phyloP scores from a whole-genome alignment of 805 yeast genomes.

The Candida argentea region DNA sequence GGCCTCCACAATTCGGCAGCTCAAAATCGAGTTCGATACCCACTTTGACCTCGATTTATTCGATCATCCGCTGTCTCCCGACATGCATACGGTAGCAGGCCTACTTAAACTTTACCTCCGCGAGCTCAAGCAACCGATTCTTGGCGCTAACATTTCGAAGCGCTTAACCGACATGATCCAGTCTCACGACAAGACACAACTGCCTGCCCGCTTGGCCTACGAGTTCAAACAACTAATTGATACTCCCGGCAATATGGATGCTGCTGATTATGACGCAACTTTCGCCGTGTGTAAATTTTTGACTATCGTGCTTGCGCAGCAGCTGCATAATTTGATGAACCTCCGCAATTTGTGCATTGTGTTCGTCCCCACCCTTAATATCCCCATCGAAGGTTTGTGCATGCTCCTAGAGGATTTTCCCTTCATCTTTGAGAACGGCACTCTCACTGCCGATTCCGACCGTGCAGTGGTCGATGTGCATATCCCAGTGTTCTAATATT shows the following conservation, averaged over 20 bases:
- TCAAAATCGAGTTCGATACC: conserved; percentile 60
- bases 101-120: conserved; percentile 74
- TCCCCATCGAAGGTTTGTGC: conserved; percentile 51
- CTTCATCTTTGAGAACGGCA: conserved; percentile 47
- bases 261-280: conserved; percentile 48
- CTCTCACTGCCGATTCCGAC: conserved; percentile 28
- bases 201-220: conserved; percentile 16
- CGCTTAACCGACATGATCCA: conserved; percentile 17
- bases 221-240: conserved; percentile 23
- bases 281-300: conserved; percentile 60
- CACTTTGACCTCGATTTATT: conserved; percentile 61
- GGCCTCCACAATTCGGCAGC: conserved; percentile 57
- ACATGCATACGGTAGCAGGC: conserved; percentile 83
- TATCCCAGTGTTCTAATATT: no score
- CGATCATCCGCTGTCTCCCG: conserved; percentile 38
- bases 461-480: conserved; percentile 43
- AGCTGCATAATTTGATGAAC: conserved; percentile 71
- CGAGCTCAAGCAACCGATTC: conserved; percentile 60
- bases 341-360: conserved; percentile 69
- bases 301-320: conserved; percentile 50
- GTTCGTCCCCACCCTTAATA: conserved; percentile 69
- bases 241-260: conserved; percentile 33
- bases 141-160: conserved; percentile 40
- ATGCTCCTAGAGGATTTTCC: conserved; percentile 53
- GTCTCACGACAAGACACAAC: no score